Evolutionary conservation across 2,329 filamentous ascomycete species (phyloP), one percentile per base, ranked within the genome.

Genomic region (Cladophialophora yegresii): DNA sequence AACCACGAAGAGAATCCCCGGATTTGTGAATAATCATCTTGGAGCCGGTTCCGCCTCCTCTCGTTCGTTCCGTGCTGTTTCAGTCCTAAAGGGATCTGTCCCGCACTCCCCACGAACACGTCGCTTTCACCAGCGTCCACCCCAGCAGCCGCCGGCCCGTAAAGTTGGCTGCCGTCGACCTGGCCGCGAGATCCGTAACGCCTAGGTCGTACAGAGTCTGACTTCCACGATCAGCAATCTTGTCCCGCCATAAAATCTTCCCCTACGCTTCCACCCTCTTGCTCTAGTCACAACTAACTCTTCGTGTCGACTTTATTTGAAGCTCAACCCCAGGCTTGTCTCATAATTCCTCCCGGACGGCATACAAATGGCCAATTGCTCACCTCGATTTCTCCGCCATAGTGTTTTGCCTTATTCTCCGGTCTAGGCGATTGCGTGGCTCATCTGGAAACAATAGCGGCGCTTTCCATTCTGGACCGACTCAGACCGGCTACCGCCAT

Each of bases 191-290:
- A 59, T 36, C 63, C 64, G 58, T 54, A 58, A 66, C 65, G 57
- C 54, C 6, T 58, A 61, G 62, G 67, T 69, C 57, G 63, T 58
- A 69, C 67, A 64, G 54, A 62, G 59, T 62, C 32, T 30, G 33
- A 55, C 61, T 62, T 58, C 61, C 63, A 53, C 67, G 60, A 54
- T 64, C 67, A 62, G 61, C 65, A 67, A 64, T 66, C 61, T 67
- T 66, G 63, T 66, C 67, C 67, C 61, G 67, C 64, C 53, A 61
- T 64, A 66, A 64, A 58, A 56, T 58, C 54, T 62, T 62, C 26
- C 33, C 60, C 51, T 58, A 32, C 58, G 60, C 59, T 61, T 64
- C 57, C 54, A 62, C 58, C 62, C 63, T 61, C 49, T 56, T 22
- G 61, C 62, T 45, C 49, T 54, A 61, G 36, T 51, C 47, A 43